These are phyloP conservation scores for Pyrenophora seminiperda DNA, from an alignment of 2,329 filamentous ascomycete genomes.

Conservation along the genomic window DNA sequence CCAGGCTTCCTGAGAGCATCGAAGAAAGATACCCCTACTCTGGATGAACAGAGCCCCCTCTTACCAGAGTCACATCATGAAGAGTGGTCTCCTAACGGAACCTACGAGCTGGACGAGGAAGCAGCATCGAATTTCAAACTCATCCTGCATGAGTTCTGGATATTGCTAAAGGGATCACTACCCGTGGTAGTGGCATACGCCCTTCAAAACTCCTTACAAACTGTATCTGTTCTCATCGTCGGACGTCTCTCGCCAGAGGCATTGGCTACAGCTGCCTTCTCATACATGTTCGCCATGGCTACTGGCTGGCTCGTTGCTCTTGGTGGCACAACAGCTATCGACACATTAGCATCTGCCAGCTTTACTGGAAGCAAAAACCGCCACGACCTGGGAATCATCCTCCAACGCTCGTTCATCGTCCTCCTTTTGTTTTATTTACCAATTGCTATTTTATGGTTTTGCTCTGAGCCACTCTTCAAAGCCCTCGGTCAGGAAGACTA, in stretches of 20 bases:
- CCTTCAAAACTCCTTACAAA: slow-evolving; percentile 84
- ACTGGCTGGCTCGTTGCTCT: slow-evolving; percentile 86
- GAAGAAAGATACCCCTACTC: slow-evolving; percentile 26
- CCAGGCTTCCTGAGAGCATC: slow-evolving; percentile 33
- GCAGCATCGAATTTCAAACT: slow-evolving; percentile 43
- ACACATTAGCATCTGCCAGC: slow-evolving; percentile 80
- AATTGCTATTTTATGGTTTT: slow-evolving; percentile 74
- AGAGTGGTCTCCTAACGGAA: slow-evolving; percentile 44
- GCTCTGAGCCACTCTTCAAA: slow-evolving; percentile 74
- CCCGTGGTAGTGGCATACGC: slow-evolving; percentile 85
- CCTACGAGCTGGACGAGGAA: slow-evolving; percentile 47
- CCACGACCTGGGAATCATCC: slow-evolving; percentile 75
- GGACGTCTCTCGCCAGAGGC: slow-evolving; percentile 80
- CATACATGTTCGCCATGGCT: slow-evolving; percentile 92
- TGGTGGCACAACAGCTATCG: slow-evolving; percentile 82
- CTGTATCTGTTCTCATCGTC: slow-evolving; percentile 78
- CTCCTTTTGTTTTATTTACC: slow-evolving; percentile 74
- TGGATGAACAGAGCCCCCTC: slow-evolving; percentile 52
- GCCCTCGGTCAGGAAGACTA: slow-evolving; percentile 77
- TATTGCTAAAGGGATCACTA: slow-evolving; percentile 70
- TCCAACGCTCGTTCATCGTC: slow-evolving; percentile 77
- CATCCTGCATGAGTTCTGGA: slow-evolving; percentile 65
- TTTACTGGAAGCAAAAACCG: slow-evolving; percentile 83
- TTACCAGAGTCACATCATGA: slow-evolving; percentile 49
- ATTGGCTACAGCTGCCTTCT: slow-evolving; percentile 80